Base-by-base conservation (phyloP, 495 filamentous ascomycete genomes). In the Aspergillus avenaceus region DNA sequence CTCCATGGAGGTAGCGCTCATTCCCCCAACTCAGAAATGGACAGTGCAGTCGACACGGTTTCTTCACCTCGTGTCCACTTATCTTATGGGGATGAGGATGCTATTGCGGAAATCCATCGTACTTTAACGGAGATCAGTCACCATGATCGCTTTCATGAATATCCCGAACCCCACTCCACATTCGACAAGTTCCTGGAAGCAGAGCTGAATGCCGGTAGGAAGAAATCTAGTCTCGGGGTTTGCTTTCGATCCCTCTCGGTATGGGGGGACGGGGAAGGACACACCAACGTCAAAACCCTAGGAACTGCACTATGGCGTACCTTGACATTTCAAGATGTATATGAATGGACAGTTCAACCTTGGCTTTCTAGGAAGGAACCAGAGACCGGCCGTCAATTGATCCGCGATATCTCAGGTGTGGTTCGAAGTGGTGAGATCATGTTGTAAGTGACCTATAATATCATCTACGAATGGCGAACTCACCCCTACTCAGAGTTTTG, bases 371-470 rank as follows among this genome's bases (percentile, higher is more conserved):
- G 55, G 4, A 64, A 68, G 31, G 55, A 63, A 23, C 63, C 65
- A 6, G 42, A 67, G 31, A 48, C 55, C 42, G 67, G 67, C 1
- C 63, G 67, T 23, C 61, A 53, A 11, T 49, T 70, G 18, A 67
- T 70, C 13, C 78, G 80, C 21, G 70, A 80, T 32, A 85, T 90
- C 57, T 83, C 85, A 18, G 88, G 87, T 0, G 65, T 89, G 1
- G 74, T 91, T 2, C 71, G 77, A 37, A 80, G 77, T 29, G 87
- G 88, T 12, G 87, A 91, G 66, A 89, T 87, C 74, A 73, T 91
- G 52, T 71, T 91, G 70, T 69, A 59, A 61, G 63, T 65, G 37
- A 8, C 6, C 21, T 24, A 8, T 47, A 31, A 19, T 24, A 25
- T 16, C 16, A 32, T 11, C 48, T 29, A 28, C 3, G 4, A 25